Evolutionary conservation across 1,139 yeast species (phyloP), one percentile per base, ranked within the genome.

Genomic region (Torulaspora globosa): DNA sequence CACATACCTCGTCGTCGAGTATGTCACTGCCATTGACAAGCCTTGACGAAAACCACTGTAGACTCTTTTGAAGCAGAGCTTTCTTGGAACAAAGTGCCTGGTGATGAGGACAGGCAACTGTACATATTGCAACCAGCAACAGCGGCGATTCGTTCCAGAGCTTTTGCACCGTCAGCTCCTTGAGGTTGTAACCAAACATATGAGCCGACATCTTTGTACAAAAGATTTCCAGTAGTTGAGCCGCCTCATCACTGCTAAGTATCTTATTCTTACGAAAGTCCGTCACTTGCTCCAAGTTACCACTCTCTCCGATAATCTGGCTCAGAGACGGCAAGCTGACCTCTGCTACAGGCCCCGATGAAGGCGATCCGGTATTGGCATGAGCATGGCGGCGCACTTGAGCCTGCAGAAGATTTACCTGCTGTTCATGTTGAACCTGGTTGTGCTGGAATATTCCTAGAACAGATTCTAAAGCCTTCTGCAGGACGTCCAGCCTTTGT

Each of bases 51-150:
- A 78, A 62, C 14, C 62, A 66, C 39, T 74, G 77, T 15, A 80
- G 67, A 41, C 77, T 70, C 1, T 55, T 54, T 47, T 73, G 75
- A 28, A 80, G 62, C 14, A 58, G 56, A 3, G 60, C 58, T 39
- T 72, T 75, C 48, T 76, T 70, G 18, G 56, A 46, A 0, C 71
- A 64, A 19, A 76, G 66, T 1, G 58, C 52, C 0, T 83, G 78
- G 58, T 81, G 83, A 54, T 81, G 86, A 43, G 80, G 77, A 21
- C 82, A 78, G 0, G 86, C 75, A 14, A 82, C 80, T 5, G 84
- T 73, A 51, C 83, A 76, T 1, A 82, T 75, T 1, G 86, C 80
- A 48, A 81, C 78, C 2, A 81, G 75, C 16, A 82, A 65, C 2
- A 82, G 69, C 0, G 86, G 85, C 24, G 84, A 79, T 3, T 71